Percentiles rank a stretch among this genome's conserved stretches.
Conservation (phyloP, 2,329 filamentous ascomycete genomes). For the Cryphonectria nitschkei region DNA sequence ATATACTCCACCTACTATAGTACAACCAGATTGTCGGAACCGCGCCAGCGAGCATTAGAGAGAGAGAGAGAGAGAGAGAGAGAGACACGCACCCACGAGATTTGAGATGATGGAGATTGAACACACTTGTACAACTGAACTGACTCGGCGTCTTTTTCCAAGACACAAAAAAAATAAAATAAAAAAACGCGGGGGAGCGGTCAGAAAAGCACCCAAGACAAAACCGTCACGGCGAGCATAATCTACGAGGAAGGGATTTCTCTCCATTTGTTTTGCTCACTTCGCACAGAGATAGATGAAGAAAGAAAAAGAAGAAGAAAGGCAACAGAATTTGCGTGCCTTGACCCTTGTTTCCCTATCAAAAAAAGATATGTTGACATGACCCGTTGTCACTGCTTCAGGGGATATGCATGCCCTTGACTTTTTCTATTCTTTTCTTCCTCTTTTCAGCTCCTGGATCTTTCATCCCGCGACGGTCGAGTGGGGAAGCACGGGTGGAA, state of each 20-base stretch:
- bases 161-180: no score
- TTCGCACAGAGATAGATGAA: background rate
- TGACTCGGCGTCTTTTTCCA: background rate
- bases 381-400: slow-evolving; percentile 21
- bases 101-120: background rate
- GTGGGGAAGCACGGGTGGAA: background rate
- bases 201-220: no score
- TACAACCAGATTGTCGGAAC: slow-evolving; percentile 10
- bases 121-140: background rate
- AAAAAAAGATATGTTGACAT: slow-evolving; percentile 14
- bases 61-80: background rate
- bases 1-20: background rate
- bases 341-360: background rate
- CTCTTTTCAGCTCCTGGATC: slow-evolving; percentile 17
- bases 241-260: background rate
- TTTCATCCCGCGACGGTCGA: background rate
- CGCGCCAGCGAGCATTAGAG: background rate
- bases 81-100: background rate
- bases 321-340: background rate
- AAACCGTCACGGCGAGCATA: background rate
- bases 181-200: no score
- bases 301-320: background rate
- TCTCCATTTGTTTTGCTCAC: background rate
- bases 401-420: slow-evolving; percentile 23
- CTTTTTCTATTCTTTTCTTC: background rate